Evolutionary conservation across 2,329 filamentous ascomycete species (phyloP).

Genomic region (Diaporthe caulivora): DNA sequence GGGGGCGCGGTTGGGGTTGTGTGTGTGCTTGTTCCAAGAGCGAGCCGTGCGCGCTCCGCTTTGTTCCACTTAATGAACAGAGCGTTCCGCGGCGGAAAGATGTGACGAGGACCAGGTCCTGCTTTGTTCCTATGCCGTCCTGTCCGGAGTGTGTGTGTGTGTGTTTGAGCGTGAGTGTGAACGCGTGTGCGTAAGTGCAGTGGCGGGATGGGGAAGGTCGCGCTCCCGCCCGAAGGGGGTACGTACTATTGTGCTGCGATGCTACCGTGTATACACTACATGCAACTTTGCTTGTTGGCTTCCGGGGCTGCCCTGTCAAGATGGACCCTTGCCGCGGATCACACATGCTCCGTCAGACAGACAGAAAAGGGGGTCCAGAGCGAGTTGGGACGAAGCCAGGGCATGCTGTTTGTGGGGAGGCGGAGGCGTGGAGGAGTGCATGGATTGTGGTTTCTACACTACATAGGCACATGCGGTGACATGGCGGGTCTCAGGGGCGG

Average conservation of each 20-base stretch:
- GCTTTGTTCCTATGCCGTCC: slow-evolving; percentile 1
- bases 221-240: not conserved
- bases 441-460: not conserved
- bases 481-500: not conserved
- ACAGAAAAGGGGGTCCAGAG: slow-evolving; percentile 27
- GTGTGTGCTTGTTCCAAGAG: slow-evolving; percentile 21
- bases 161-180: not conserved
- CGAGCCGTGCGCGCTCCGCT: slow-evolving; percentile 31
- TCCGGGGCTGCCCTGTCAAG: slow-evolving; percentile 16
- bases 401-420: not conserved
- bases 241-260: not conserved
- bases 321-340: slow-evolving; percentile 29
- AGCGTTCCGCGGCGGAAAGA: slow-evolving; percentile 31
- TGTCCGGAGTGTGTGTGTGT: not conserved
- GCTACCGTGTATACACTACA: not conserved
- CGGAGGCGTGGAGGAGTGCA: slow-evolving; percentile 4
- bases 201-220: not conserved
- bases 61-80: slow-evolving; percentile 28
- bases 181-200: not conserved
- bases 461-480: not conserved
- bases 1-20: not conserved
- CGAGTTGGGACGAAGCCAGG: slow-evolving; percentile 13
- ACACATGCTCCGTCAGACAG: slow-evolving; percentile 29
- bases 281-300: not conserved
- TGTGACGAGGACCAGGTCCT: slow-evolving; percentile 24